Evolutionary conservation across 495 filamentous ascomycete genomes (phyloP), one percentile per base, ranked within the genome.

Genomic region (Xylaria acuta): DNA sequence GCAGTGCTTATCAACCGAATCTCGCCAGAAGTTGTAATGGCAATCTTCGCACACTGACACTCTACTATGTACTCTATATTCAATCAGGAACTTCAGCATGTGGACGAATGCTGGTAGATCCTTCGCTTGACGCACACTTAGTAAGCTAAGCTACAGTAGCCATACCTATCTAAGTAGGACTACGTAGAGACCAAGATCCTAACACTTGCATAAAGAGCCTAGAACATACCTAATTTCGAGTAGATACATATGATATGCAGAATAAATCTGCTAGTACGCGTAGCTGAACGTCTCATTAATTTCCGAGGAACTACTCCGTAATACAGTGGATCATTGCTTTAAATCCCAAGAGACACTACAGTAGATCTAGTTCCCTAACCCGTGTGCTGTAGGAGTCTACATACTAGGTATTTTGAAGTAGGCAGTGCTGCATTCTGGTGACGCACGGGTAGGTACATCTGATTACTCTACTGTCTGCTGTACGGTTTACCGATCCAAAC

Each of bases 261-360:
- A 54, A 54, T 27, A 16, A 54, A 54, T 54, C 51, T 54, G 51
- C 51, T 56, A 56, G 53, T 32, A 18, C 53, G 53, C 27, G 27
- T 32, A 56, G 53, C 53, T 56, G 53, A 56, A 32, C 53, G 27
- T 56, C 27, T 32, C 9, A 56, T 56, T 56, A 56, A 60, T 60
- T n/a, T 38, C 58, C 34, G 32, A 60, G 58, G 34, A 60, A 60
- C 58, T 60, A 22, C 34, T 22, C 56, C 56, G 20, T 38, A 59
- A 34, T 60, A n/a, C 8, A 34, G 58, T 60, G 58, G 58, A 20
- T n/a, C 34, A 20, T 36, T 20, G 20, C 25, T 27, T 54, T 8
- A 51, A 43, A 18, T 47, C 43, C 5, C 18, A 47, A 53, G 22
- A 53, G 25, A 53, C 11, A 22, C 22, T 53, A 20, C 8, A n/a